A percentile compares a stretch with the other conserved stretches of the same genome.
Evolutionary conservation across 805 yeast genomes (phyloP).

Genomic region (Myxozyma geophila): DNA sequence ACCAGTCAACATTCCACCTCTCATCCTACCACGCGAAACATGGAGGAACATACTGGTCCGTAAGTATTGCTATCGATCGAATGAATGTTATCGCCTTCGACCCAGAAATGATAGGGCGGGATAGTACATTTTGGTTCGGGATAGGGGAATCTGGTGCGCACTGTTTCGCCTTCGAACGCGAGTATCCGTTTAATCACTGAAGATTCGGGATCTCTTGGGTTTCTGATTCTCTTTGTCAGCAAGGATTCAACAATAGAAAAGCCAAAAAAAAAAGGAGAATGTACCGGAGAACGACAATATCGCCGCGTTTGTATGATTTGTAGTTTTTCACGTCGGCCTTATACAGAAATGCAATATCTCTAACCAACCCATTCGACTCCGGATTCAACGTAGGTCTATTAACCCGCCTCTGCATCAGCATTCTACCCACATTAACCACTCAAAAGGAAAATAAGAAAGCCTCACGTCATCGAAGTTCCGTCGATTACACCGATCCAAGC

Average conservation of each 20-base stretch:
- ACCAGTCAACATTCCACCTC: background rate
- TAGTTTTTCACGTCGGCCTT: constrained; percentile 17
- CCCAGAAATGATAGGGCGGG: constrained; percentile 88
- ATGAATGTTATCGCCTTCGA: constrained; percentile 84
- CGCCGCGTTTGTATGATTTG: constrained; percentile 24
- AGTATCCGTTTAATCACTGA: constrained; percentile 80
- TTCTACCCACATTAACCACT: background rate
- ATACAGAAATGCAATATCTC: constrained; percentile 30
- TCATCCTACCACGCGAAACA: background rate
- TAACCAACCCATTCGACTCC: constrained; percentile 27
- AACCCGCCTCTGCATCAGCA: background rate
- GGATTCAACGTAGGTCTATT: constrained; percentile 34
- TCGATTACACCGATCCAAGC: constrained; percentile 73
- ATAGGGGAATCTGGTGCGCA: constrained; percentile 66
- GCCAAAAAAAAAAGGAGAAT: background rate
- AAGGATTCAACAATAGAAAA: background rate
- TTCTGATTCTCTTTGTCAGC: constrained; percentile 6
- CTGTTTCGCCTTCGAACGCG: constrained; percentile 72
- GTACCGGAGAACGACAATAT: constrained; percentile 27
- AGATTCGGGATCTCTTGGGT: constrained; percentile 74
- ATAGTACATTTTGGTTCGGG: constrained; percentile 64
- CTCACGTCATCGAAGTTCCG: constrained; percentile 74
- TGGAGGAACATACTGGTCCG: constrained; percentile 64
- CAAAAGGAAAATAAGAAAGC: background rate
- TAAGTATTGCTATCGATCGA: constrained; percentile 84